Evolutionary conservation across 2,329 filamentous ascomycete species (phyloP), one percentile per base, ranked within the genome.

Genomic region (Cladosporium sphaerospermum): DNA sequence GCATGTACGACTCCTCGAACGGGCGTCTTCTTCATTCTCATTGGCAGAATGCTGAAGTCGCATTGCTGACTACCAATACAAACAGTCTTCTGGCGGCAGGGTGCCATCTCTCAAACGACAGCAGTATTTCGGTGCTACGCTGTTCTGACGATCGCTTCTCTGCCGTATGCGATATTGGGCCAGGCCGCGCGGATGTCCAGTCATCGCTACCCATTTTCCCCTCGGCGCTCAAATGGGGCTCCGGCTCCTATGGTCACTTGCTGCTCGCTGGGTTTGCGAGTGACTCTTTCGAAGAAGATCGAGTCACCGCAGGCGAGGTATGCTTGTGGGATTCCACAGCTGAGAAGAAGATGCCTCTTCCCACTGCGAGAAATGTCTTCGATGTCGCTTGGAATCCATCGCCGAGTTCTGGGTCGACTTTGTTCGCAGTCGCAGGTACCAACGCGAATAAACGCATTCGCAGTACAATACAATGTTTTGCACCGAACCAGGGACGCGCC

Each of bases 351-450:
- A 57, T 78, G 1, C 59, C 67, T n/a, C 63, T 82, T 0, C 64
- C 67, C 9, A 74, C 75, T 1, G 71, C 73, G 13, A 75, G 75
- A 34, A 80, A 79, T 54, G 74, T 83, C 0, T 83, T 82, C 59
- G 80, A 84, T 57, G 68, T 79, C 2, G 71, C 77, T 1, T 85
- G 81, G 75, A 80, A 82, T 59, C 75, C 77, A 0, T 67, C 57
- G 7, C 62, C 75, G 4, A 64, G 63, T 43, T 45, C 60, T 8
- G 55, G 56, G 11, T 65, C 64, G 8, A 68, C 69, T 4, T 61
- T 72, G 3, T 82, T 84, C 60, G 79, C 75, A 9, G 76, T 78
- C 2, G 82, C 76, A 1, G 77, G 73, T 53, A 73, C 75, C 9
- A 71, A 74, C 2, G 53, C 53, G 8, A 59, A 57, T 14, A 67